Base-by-base conservation (phyloP, 2,329 filamentous ascomycete genomes). In the Neospermospora avenae region DNA sequence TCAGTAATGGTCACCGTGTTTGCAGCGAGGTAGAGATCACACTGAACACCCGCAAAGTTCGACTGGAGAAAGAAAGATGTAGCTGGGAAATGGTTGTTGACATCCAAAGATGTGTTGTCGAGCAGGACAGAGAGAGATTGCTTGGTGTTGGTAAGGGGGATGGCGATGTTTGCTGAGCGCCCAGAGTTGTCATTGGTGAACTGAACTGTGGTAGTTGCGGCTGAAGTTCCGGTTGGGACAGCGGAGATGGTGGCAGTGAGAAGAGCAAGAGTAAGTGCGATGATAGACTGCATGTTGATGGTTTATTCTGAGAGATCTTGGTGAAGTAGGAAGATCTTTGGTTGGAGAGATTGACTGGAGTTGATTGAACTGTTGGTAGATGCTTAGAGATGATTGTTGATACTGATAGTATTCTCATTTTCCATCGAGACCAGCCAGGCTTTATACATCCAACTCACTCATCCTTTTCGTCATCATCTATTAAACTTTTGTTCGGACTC, bases 231-330 rank as follows among this genome's bases (percentile, higher is more conserved):
- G 13, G 39, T 18, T 18, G 52, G 39, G 22, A 31, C 34, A 14
- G 41, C 57, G 16, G 31, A 39, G 34, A 35, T 24, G 22, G 44
- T 34, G 34, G 28, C 39, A 18, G 57, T 49, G 41, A 59, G 28
- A 25, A 59, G 22, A 48, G 57, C 57, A 20, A 55, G 13, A n/a
- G 57, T 28, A 22, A 46, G 28, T 25, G 42, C 20, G 42, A 25
- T 53, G 49, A 55, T 37, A 34, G 35, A 51, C 24, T 55, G 49
- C 57, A 59, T 59, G 55, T 46, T 59, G 57, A 59, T 41, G 22
- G 34, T 48, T 56, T 20, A n/a, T 1, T n/a, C 24, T 22, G 22
- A 42, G 25, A 16, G 24, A 24, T 57, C 37, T 20, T 14, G 13
- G 22, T 6, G 18, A 39, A 49, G 45, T 37, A 31, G 42, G 28